phyloP scores from a whole-genome alignment of 139 green algal genomes.

The Coelastrella sp. region DNA sequence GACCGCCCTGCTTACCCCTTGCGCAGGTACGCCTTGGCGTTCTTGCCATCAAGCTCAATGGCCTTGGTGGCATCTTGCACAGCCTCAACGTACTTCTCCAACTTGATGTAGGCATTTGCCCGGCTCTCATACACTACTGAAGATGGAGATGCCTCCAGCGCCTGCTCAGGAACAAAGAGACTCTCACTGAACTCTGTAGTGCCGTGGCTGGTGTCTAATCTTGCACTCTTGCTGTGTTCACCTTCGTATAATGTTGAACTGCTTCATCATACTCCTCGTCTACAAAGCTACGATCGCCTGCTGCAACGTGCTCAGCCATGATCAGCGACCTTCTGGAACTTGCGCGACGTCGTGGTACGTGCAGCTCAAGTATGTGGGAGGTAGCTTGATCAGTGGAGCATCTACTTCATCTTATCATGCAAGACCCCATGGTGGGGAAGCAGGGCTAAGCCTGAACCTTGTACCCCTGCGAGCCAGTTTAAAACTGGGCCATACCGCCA shows the following conservation, averaged over 20 bases:
- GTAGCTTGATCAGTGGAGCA: neutral
- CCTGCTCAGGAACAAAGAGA: slow-evolving; percentile 18
- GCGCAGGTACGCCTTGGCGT: slow-evolving; percentile 73
- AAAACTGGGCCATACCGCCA: too few species aligned
- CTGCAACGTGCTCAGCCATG: slow-evolving; percentile 45
- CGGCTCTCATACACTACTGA: slow-evolving; percentile 57
- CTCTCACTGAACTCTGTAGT: neutral
- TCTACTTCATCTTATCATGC: too few species aligned
- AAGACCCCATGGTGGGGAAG: too few species aligned
- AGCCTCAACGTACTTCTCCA: slow-evolving; percentile 79
- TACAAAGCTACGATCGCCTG: slow-evolving; percentile 64
- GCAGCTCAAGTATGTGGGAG: neutral
- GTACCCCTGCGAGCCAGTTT: too few species aligned
- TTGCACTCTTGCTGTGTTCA: neutral
- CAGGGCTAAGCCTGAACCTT: too few species aligned
- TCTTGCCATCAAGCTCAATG: slow-evolving; percentile 68
- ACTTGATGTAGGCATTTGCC: slow-evolving; percentile 72
- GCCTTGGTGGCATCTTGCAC: slow-evolving; percentile 78
- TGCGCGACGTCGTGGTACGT: neutral
- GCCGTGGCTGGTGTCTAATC: neutral
- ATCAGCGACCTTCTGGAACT: neutral
- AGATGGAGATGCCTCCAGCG: slow-evolving; percentile 35
- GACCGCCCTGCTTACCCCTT: slow-evolving; percentile 64
- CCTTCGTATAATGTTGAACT: slow-evolving; percentile 62
- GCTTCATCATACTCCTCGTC: slow-evolving; percentile 69